A percentile compares a stretch with the other conserved stretches of the same genome.
These are phyloP conservation scores for Peronospora destructor DNA, from an alignment of 352 stramenopile species.

Conservation along the genomic window DNA sequence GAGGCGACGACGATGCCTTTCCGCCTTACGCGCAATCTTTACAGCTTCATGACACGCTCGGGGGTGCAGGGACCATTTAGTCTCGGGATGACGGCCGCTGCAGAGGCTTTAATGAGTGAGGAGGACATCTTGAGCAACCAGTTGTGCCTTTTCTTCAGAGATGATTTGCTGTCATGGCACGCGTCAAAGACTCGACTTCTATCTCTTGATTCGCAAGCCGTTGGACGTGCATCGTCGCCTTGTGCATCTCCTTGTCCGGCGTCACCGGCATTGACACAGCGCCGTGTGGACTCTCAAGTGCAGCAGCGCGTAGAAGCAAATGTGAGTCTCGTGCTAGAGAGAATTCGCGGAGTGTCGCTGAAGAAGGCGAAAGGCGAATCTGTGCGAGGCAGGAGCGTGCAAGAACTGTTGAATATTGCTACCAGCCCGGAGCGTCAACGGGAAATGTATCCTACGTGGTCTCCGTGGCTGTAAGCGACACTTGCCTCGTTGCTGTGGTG, in stretches of 20 bases:
- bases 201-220: slow-evolving; percentile 21
- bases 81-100: slow-evolving; percentile 71
- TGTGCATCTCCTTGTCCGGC: slow-evolving; percentile 16
- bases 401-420: slow-evolving; percentile 75
- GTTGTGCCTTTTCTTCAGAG: slow-evolving; percentile 83
- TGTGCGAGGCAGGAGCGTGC: slow-evolving; percentile 63
- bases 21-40: slow-evolving; percentile 82
- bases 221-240: slow-evolving; percentile 20
- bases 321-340: slow-evolving; percentile 74
- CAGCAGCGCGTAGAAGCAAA: slow-evolving; percentile 83
- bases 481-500: slow-evolving; percentile 2
- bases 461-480: slow-evolving; percentile 64
- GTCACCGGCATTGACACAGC: slow-evolving; percentile 35
- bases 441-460: slow-evolving; percentile 87
- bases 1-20: slow-evolving; percentile 82
- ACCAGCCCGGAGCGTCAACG: slow-evolving; percentile 72
- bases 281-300: slow-evolving; percentile 67
- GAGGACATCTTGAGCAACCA: slow-evolving; percentile 82
- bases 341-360: slow-evolving; percentile 67
- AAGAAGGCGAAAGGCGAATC: slow-evolving; percentile 60
- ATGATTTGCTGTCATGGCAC: slow-evolving; percentile 85
- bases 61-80: slow-evolving; percentile 85
- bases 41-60: slow-evolving; percentile 80
- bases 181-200: slow-evolving; percentile 73
- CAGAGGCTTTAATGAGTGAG: slow-evolving; percentile 77